phyloP scores from a whole-genome alignment of 768 basidiomycete genomes.

The Boletus fagicola region DNA sequence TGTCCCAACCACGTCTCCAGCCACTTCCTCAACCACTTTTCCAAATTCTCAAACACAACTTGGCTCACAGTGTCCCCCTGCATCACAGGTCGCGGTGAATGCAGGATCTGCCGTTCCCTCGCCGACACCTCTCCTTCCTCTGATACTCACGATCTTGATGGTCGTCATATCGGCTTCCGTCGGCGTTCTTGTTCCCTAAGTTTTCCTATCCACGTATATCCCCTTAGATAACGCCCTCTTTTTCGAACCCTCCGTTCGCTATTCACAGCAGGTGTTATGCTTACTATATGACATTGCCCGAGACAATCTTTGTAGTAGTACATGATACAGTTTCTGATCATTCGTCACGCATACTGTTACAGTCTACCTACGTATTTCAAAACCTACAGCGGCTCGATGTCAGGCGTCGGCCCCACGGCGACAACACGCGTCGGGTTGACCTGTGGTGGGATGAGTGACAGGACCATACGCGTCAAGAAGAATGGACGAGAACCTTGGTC shows the following conservation, averaged over 20 bases:
- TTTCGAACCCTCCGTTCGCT: neutral
- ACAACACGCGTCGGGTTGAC: conserved; percentile 80
- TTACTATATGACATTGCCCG: neutral
- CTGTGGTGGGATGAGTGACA: conserved; percentile 35
- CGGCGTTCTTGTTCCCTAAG: conserved; percentile 28
- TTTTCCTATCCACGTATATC: neutral
- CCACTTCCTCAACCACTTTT: neutral
- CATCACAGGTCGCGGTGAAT: conserved; percentile 1
- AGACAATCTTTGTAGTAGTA: conserved; percentile 11
- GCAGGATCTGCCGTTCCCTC: conserved; percentile 7
- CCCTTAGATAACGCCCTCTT: neutral
- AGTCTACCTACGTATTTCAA: neutral
- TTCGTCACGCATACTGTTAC: neutral
- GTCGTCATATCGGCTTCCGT: conserved; percentile 26
- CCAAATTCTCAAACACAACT: conserved; percentile 20
- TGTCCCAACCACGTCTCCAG: neutral
- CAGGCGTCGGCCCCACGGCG: conserved; percentile 67
- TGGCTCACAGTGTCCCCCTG: conserved; percentile 25
- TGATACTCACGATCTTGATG: conserved; percentile 27
- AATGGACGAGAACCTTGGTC: conserved; percentile 15
- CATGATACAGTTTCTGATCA: neutral
- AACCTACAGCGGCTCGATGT: conserved; percentile 58
- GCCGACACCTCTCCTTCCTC: conserved; percentile 9
- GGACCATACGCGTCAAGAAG: neutral
- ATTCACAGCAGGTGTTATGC: neutral